Evolutionary conservation across 768 basidiomycete genomes (phyloP), one percentile per base, ranked within the genome.

Genomic region (Sporobolomyces pararoseus): DNA sequence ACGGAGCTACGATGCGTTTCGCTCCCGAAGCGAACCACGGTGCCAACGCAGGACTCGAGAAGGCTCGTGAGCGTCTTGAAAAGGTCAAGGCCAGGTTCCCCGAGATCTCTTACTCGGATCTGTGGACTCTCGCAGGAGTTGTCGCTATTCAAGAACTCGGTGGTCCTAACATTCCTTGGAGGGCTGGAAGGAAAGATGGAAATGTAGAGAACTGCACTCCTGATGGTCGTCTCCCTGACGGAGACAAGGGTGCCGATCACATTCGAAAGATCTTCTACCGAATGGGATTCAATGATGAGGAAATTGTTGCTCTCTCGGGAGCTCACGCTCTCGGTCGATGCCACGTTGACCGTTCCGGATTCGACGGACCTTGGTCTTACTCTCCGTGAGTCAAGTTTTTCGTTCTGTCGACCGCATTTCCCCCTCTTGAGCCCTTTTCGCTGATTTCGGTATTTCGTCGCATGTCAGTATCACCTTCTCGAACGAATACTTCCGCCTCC

Each of bases 1-100:
- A 99, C 84, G 93, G 91, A 74, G 95, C 96, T 3, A 97, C 95
- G 29, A 99, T 99, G 95, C 89, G 95, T 65, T 99, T 97, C 81
- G 85, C 86, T 63, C 90, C 95, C 47, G 95, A 98, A 79, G 78
- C 92, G 16, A 78, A 84, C 34, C 92, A 98, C 72, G 85, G 82
- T 42, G 92, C 91, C 58, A 95, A 95, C 80, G 85, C 85, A 32
- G 92, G 92, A 32, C 83, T 95, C 63, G 80, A 88, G 69, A 78
- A 91, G 63, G 94, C 91, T 47, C 89, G 95, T 66, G 83, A 79
- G 7, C 79, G 90, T 67, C 87, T 97, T 86, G 90, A 96, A 78
- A 50, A 50, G 21, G 80, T 97, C 78, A 94, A 98, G 83, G 77
- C 86, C 62, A 86, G 95, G 76, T 91, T 89, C 83, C 84, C 87